Conservation (phyloP, 2,329 filamentous ascomycete genomes). For the Cryphonectria parasitica region DNA sequence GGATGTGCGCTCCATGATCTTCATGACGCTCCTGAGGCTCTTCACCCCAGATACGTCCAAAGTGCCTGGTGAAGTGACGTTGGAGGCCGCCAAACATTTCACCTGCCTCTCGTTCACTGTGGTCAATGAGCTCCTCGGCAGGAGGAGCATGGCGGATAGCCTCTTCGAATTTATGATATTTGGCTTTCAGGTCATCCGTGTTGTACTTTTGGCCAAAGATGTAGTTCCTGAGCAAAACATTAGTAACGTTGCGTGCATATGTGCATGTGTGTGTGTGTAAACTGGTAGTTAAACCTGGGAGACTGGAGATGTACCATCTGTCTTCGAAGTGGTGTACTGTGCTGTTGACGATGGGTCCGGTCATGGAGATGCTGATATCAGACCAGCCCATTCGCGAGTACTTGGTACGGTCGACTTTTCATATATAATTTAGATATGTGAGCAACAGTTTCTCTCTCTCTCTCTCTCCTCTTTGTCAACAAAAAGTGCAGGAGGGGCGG, state of each 20-base stretch:
- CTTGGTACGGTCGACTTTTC: constrained; percentile 70
- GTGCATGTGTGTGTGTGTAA: not conserved
- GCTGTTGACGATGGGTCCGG: constrained; percentile 75
- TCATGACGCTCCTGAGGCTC: constrained; percentile 33
- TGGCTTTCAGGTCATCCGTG: constrained; percentile 49
- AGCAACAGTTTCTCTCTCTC: not conserved
- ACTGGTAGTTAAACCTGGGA: too few relatives aligned
- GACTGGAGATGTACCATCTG: constrained; percentile 61
- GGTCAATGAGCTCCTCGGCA: constrained; percentile 31
- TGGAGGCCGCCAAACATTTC: constrained; percentile 37
- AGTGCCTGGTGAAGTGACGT: constrained; percentile 41
- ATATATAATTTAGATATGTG: constrained; percentile 8
- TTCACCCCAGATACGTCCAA: constrained; percentile 44
- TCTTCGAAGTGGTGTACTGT: constrained; percentile 79
- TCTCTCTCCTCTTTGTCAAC: not conserved
- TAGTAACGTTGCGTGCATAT: constrained; percentile 17
- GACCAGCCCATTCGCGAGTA: constrained; percentile 92
- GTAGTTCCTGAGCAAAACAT: constrained; percentile 63
- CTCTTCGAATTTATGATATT: constrained; percentile 47
- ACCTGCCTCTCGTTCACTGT: constrained; percentile 31
- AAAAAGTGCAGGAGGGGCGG: not conserved
- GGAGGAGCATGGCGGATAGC: constrained; percentile 33
- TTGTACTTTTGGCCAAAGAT: constrained; percentile 83
- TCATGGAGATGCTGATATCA: constrained; percentile 78
- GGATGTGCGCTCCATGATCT: constrained; percentile 47